Conservation (phyloP, 805 yeast genomes). For the Ogataea haglerorum region DNA sequence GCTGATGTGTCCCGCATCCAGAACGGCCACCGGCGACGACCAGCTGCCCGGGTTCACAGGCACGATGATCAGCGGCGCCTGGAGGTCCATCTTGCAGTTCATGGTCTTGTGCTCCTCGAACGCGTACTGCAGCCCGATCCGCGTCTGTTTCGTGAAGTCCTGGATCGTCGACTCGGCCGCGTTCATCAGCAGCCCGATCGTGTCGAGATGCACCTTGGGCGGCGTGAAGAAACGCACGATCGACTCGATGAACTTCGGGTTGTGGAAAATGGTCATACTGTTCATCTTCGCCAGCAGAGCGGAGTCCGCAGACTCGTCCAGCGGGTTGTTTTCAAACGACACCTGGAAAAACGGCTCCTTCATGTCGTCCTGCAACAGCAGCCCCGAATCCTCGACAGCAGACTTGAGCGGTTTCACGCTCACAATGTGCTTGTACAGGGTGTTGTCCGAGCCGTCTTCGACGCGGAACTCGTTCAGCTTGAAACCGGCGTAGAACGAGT, state of each 20-base stretch:
- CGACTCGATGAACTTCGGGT: constrained; percentile 77
- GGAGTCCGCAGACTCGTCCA: constrained; percentile 82
- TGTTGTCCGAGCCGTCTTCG: constrained; percentile 78
- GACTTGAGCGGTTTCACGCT: constrained; percentile 66
- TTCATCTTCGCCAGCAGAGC: constrained; percentile 66
- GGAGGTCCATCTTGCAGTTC: constrained; percentile 80
- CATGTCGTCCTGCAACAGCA: constrained; percentile 11
- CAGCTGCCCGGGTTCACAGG: constrained; percentile 79
- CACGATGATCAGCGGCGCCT: constrained; percentile 85
- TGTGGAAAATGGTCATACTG: constrained; percentile 88
- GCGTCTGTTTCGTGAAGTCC: constrained; percentile 82
- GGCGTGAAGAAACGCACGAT: constrained; percentile 78
- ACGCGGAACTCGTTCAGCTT: constrained; percentile 78
- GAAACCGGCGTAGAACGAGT: constrained; percentile 68
- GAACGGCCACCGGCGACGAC: constrained; percentile 82
- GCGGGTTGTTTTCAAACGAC: constrained; percentile 81
- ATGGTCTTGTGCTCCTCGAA: constrained; percentile 92
- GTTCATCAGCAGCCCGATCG: constrained; percentile 83
- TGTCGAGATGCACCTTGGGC: constrained; percentile 79
- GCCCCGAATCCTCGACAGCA: constrained; percentile 30
- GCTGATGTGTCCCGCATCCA: constrained; percentile 95
- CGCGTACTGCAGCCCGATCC: constrained; percentile 90
- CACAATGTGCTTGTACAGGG: constrained; percentile 83
- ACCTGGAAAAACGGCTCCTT: constrained; percentile 74
- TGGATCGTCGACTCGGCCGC: constrained; percentile 96